Evolutionary conservation across 495 filamentous ascomycete species (phyloP).

Genomic region (Penicillium bialowiezense): DNA sequence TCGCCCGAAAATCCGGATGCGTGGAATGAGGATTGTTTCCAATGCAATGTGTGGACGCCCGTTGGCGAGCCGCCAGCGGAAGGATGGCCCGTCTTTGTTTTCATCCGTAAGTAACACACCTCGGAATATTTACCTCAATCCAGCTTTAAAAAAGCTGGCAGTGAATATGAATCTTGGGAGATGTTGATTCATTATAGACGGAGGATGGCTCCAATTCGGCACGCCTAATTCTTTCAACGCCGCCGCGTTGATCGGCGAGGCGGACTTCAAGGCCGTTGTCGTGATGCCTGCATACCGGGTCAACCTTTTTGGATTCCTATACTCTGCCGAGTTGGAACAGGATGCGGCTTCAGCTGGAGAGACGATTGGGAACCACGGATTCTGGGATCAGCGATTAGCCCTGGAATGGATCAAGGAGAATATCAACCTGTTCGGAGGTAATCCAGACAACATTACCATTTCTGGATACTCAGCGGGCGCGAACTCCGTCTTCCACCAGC

Average conservation of each 20-base stretch:
- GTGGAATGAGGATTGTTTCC: slow-evolving; percentile 44
- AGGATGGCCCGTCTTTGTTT: slow-evolving; percentile 46
- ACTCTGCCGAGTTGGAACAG: slow-evolving; percentile 49
- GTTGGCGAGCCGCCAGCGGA: slow-evolving; percentile 29
- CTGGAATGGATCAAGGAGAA: slow-evolving; percentile 66
- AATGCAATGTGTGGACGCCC: slow-evolving; percentile 44
- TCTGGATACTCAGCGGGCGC: slow-evolving; percentile 65
- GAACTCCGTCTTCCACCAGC: slow-evolving; percentile 60
- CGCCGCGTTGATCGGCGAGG: slow-evolving; percentile 48
- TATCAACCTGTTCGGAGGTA: slow-evolving; percentile 59
- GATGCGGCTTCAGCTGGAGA: slow-evolving; percentile 47
- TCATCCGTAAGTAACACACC: slow-evolving; percentile 34
- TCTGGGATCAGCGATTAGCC: slow-evolving; percentile 64
- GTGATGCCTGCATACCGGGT: slow-evolving; percentile 69
- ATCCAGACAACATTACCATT: slow-evolving; percentile 60
- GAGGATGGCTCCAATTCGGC: slow-evolving; percentile 59
- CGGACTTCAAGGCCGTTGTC: slow-evolving; percentile 51
- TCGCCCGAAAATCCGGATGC: slow-evolving; percentile 16
- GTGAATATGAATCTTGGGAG: too few relatives aligned
- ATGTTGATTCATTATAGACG: slow-evolving; percentile 33
- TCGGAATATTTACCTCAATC: too few relatives aligned
- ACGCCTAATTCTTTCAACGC: slow-evolving; percentile 44
- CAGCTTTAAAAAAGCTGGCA: too few relatives aligned
- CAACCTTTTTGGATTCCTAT: slow-evolving; percentile 65
- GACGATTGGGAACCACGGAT: slow-evolving; percentile 57